phyloP scores from a whole-genome alignment of 169 alveolate genomes.

The Eimeria necatrix region DNA sequence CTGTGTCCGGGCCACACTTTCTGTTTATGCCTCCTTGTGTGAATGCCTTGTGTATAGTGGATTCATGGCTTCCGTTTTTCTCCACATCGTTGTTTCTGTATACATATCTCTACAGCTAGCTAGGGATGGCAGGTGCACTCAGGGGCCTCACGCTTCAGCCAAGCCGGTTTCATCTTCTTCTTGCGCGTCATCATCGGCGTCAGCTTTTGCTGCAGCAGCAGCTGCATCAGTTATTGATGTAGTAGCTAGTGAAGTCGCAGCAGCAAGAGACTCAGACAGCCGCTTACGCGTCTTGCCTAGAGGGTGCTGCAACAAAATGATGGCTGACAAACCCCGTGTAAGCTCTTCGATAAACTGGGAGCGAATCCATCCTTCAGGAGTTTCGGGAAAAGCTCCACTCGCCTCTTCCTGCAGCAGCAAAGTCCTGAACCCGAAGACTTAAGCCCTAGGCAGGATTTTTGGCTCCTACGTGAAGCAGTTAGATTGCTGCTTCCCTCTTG shows the following conservation, averaged over 20 bases:
- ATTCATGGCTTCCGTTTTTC: background rate
- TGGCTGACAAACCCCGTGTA: conserved; percentile 11
- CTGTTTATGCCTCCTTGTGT: background rate
- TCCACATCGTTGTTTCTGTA: background rate
- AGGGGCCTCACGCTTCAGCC: conserved; percentile 60
- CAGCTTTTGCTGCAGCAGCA: background rate
- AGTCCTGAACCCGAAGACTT: background rate
- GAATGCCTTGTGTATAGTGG: too few species aligned
- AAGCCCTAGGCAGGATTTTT: too few species aligned
- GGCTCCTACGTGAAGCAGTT: too few species aligned
- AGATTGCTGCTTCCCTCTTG: too few species aligned
- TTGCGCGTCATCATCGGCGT: background rate
- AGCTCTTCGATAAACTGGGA: background rate
- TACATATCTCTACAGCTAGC: background rate
- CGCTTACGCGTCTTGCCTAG: conserved; percentile 65
- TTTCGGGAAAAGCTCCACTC: conserved; percentile 14
- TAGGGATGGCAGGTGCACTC: background rate
- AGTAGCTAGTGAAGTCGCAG: conserved; percentile 48
- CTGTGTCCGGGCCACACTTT: background rate
- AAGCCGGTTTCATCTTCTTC: conserved; percentile 73
- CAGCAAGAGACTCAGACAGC: conserved; percentile 31
- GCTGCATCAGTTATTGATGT: background rate
- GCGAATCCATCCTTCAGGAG: conserved; percentile 58
- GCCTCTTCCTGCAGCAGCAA: conserved; percentile 50
- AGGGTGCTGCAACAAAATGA: conserved; percentile 58